These are phyloP conservation scores for Leccinum truebloodii DNA, from an alignment of 768 basidiomycete genomes.

Conservation along the genomic window DNA sequence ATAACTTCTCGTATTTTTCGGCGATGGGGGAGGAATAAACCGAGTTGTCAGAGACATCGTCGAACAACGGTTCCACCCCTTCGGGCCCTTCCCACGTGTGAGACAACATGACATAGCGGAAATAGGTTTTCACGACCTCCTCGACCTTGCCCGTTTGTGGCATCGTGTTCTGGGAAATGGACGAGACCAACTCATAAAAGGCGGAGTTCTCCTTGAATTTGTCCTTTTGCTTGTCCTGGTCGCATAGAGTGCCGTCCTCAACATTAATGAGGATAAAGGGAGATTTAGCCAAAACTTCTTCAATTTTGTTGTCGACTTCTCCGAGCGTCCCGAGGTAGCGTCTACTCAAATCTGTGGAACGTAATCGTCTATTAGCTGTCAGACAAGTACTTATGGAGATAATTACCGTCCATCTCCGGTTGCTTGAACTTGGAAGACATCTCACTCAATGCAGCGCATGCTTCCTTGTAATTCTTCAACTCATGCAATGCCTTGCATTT, in stretches of 20 bases:
- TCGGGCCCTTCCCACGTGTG: conserved; percentile 13
- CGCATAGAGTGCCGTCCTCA: conserved; percentile 4
- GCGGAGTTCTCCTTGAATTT: conserved; percentile 4
- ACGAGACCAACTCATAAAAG: conserved; percentile 10
- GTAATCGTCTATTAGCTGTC: neutral
- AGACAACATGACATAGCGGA: conserved; percentile 21
- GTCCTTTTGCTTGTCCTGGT: neutral
- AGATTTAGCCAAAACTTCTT: neutral
- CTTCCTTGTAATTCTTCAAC: neutral
- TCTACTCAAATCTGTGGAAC: neutral
- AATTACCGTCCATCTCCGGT: neutral
- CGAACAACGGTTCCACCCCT: conserved; percentile 11
- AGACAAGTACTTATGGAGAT: neutral
- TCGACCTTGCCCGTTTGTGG: conserved; percentile 2
- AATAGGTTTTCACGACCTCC: conserved; percentile 5
- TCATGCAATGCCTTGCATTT: conserved; percentile 5
- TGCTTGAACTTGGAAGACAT: neutral
- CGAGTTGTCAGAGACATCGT: conserved; percentile 1
- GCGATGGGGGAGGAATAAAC: neutral
- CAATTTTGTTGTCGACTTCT: neutral
- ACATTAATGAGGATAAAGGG: conserved; percentile 16
- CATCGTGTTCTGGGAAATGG: neutral
- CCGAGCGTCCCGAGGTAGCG: neutral
- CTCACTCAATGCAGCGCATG: neutral
- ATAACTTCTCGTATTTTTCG: conserved; percentile 10